These are phyloP conservation scores for Dittrichia graveolens DNA, from an alignment of 129 eudicot genomes.

Conservation along the genomic window DNA sequence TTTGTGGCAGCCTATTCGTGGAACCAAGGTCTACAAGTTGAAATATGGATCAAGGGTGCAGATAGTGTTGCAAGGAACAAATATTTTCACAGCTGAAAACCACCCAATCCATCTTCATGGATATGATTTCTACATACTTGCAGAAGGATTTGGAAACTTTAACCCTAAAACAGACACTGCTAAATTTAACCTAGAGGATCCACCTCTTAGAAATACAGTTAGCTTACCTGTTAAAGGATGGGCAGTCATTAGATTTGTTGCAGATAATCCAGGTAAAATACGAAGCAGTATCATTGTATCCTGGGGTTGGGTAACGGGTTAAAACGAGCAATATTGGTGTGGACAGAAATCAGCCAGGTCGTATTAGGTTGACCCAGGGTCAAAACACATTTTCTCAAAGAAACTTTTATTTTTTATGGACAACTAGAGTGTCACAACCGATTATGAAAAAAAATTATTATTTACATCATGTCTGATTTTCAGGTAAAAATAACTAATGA, in stretches of 20 bases:
- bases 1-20: constrained; percentile 76
- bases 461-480: too few species aligned
- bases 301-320: neutral
- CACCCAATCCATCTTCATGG: constrained; percentile 99
- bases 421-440: neutral
- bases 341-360: neutral
- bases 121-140: constrained; percentile 87
- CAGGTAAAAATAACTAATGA: too few species aligned
- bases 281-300: too few species aligned
- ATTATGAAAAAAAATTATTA: neutral
- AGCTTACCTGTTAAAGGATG: constrained; percentile 89
- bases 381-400: neutral
- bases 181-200: constrained; percentile 90
- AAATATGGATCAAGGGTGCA: constrained; percentile 83
- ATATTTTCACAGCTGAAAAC: constrained; percentile 84
- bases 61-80: constrained; percentile 88
- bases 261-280: constrained; percentile 89
- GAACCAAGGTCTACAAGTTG: constrained; percentile 67
- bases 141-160: constrained; percentile 91
- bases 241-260: constrained; percentile 91
- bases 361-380: neutral
- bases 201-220: constrained; percentile 89
- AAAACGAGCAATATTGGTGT: neutral
- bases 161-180: constrained; percentile 66
- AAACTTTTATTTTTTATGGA: neutral